These are phyloP conservation scores for Arabidopsis lyrata DNA, from an alignment of 441 rosid species.

Conservation along the genomic window DNA sequence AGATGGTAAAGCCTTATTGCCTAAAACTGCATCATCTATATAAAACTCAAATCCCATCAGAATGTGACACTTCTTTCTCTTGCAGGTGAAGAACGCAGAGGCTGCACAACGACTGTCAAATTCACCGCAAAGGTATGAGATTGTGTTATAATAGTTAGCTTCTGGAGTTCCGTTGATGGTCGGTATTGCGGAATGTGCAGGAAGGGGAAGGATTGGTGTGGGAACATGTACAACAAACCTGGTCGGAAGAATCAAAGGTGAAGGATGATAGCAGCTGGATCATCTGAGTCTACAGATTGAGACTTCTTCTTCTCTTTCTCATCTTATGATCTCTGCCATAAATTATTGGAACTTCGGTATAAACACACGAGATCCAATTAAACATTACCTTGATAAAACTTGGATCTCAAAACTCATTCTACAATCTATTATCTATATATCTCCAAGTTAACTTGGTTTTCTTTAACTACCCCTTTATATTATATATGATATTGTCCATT, in stretches of 20 bases:
- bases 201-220: conserved; percentile 51
- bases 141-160: conserved; percentile 15
- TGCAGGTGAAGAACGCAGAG: conserved; percentile 59
- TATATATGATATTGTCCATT: neutral
- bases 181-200: conserved; percentile 36
- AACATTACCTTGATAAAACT: conserved; percentile 7
- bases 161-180: conserved; percentile 2
- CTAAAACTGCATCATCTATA: neutral
- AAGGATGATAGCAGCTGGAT: conserved; percentile 58
- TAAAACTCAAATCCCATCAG: neutral
- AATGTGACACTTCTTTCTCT: neutral
- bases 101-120: conserved; percentile 61
- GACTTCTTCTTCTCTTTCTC: conserved; percentile 22
- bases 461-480: neutral
- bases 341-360: neutral
- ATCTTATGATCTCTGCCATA: conserved; percentile 26
- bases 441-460: neutral
- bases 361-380: conserved; percentile 25
- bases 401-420: conserved; percentile 23
- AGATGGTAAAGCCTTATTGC: conserved; percentile 52
- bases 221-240: conserved; percentile 71
- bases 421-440: neutral
- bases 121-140: conserved; percentile 61
- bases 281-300: conserved; percentile 35
- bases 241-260: conserved; percentile 63